Conservation (phyloP, 2,329 filamentous ascomycete genomes). For the Zasmidium angulare region DNA sequence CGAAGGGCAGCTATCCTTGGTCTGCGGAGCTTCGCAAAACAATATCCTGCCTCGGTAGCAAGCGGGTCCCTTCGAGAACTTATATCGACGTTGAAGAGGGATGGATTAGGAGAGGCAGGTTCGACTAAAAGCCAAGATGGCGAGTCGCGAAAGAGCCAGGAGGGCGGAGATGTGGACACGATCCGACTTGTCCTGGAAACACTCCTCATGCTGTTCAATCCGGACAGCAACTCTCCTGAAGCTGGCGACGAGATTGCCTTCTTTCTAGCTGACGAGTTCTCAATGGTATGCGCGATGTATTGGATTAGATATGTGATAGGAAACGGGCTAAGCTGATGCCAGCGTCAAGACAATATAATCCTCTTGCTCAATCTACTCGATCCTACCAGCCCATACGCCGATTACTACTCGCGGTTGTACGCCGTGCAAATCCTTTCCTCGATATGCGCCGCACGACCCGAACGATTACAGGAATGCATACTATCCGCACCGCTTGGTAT, state of each 20-base stretch:
- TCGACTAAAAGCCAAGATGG: constrained; percentile 24
- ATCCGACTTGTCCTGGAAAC: constrained; percentile 95
- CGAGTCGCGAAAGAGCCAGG: constrained; percentile 53
- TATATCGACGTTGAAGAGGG: constrained; percentile 80
- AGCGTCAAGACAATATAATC: constrained; percentile 93
- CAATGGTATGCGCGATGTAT: constrained; percentile 61
- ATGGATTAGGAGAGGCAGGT: constrained; percentile 48
- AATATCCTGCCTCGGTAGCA: constrained; percentile 92
- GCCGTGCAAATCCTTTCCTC: constrained; percentile 84
- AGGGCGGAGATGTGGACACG: constrained; percentile 78
- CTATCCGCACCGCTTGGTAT: constrained; percentile 86
- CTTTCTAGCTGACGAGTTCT: constrained; percentile 97
- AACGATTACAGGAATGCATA: constrained; percentile 92
- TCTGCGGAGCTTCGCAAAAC: constrained; percentile 91
- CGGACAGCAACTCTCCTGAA: constrained; percentile 68
- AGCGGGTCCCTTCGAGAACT: constrained; percentile 87
- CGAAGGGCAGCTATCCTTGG: constrained; percentile 89
- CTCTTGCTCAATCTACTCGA: constrained; percentile 87
- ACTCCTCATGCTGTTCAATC: constrained; percentile 84
- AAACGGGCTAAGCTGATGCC: constrained; percentile 52
- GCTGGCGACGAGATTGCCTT: constrained; percentile 93
- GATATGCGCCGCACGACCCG: constrained; percentile 79
- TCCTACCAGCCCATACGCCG: constrained; percentile 73
- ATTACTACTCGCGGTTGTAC: constrained; percentile 71
- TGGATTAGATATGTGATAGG: constrained; percentile 1